Evolutionary conservation across 129 eudicot species (phyloP).

Genomic region (Rutidosis leptorrhynchoides): DNA sequence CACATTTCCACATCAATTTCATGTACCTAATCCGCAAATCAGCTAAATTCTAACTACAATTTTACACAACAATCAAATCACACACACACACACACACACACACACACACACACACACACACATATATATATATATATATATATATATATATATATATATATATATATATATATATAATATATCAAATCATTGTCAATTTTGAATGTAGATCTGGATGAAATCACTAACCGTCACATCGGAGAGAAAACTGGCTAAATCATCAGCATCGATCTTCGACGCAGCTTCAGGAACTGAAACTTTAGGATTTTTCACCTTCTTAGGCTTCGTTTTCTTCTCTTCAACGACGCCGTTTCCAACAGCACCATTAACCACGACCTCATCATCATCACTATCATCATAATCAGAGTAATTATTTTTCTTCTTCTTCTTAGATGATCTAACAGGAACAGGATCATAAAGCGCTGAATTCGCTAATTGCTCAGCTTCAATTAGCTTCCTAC

Average conservation of each 20-base stretch:
- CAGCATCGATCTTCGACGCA: slow-evolving; percentile 75
- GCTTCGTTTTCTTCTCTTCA: slow-evolving; percentile 59
- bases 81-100: too few species aligned
- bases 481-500: slow-evolving; percentile 68
- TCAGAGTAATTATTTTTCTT: slow-evolving; percentile 38
- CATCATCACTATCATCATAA: slow-evolving; percentile 50
- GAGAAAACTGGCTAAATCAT: slow-evolving; percentile 61
- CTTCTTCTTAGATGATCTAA: slow-evolving; percentile 37
- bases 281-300: slow-evolving; percentile 82
- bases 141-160: too few species aligned
- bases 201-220: slow-evolving; percentile 9
- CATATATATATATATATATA: too few species aligned
- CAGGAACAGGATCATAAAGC: slow-evolving; percentile 28
- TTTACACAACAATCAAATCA: background rate
- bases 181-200: background rate
- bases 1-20: background rate
- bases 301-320: slow-evolving; percentile 76
- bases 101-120: too few species aligned
- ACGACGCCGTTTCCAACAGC: slow-evolving; percentile 21
- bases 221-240: slow-evolving; percentile 65
- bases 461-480: slow-evolving; percentile 44
- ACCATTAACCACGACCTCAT: slow-evolving; percentile 35
- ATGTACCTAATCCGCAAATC: background rate
- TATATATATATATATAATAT: too few species aligned
- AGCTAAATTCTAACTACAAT: background rate